Evolutionary conservation across 768 basidiomycete species (phyloP).

Genomic region (Podaxis sp.): DNA sequence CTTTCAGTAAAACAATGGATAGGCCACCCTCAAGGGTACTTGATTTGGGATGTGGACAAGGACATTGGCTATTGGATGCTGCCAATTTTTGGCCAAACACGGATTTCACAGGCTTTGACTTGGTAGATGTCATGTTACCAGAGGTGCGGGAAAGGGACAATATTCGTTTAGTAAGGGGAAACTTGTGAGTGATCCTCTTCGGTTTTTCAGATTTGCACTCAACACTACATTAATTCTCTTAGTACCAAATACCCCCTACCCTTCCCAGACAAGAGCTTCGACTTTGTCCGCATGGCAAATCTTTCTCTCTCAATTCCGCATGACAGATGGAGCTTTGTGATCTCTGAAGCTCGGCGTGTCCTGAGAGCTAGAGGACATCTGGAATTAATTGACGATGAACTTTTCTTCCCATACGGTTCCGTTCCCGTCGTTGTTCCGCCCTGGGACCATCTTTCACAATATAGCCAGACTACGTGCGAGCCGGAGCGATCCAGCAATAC

Average conservation of each 20-base stretch:
- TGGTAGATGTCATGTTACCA: slow-evolving; percentile 44
- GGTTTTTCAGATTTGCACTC: background rate
- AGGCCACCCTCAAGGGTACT: slow-evolving; percentile 52
- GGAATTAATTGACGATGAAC: slow-evolving; percentile 72
- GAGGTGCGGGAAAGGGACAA: slow-evolving; percentile 34
- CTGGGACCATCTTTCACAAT: background rate
- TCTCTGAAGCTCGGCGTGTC: slow-evolving; percentile 60
- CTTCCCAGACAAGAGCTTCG: slow-evolving; percentile 59
- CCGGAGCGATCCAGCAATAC: background rate
- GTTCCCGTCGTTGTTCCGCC: slow-evolving; percentile 9
- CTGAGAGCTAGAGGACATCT: slow-evolving; percentile 57
- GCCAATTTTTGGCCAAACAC: slow-evolving; percentile 57
- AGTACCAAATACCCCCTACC: slow-evolving; percentile 57
- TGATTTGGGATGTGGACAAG: slow-evolving; percentile 74
- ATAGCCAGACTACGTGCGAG: background rate
- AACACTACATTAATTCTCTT: background rate
- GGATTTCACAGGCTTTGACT: slow-evolving; percentile 61
- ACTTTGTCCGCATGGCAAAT: slow-evolving; percentile 72
- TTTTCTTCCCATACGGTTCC: slow-evolving; percentile 54
- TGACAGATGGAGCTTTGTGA: slow-evolving; percentile 52
- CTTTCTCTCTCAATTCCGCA: slow-evolving; percentile 58
- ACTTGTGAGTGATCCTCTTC: slow-evolving; percentile 51
- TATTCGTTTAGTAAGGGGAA: slow-evolving; percentile 52
- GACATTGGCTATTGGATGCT: slow-evolving; percentile 63
- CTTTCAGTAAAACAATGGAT: slow-evolving; percentile 51